Base-by-base conservation (phyloP, 768 basidiomycete species). In the Boletus reticulatus region DNA sequence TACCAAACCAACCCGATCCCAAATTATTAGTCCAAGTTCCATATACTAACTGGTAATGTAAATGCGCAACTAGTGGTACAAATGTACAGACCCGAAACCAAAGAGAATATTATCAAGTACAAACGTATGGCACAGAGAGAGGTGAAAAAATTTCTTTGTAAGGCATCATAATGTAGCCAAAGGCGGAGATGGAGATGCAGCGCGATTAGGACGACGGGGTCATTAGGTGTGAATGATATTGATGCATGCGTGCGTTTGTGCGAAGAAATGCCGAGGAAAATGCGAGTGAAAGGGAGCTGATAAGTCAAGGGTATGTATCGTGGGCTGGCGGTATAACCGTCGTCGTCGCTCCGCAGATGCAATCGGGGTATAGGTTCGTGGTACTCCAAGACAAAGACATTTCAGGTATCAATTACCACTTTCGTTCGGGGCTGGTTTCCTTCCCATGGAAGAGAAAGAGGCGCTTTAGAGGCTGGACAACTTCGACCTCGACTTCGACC, bases 401-500 rank as follows among this genome's bases (percentile, higher is more conserved):
- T 51, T 54, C 39, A 31, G 43, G 49, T 43, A 62, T 56, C 60
- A 48, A 61, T 59, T 65, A 72, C 61, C 64, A 61, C 59, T 70
- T 67, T 42, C 58, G 62, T 61, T 60, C 66, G 38, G 62, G 62
- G 42, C 56, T 67, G 2, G 61, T 57, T 59, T 75, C 73, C 62
- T 76, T 79, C 57, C 74, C 79, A 19, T 82, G 77, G 68, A 91
- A 92, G 51, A 85, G 74, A 75, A 92, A 91, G 41, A 92, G 75
- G 34, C 83, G 76, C 71, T 90, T 88, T 42, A 76, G 70, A 60
- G 78, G 75, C 59, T 79, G 78, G 50, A 75, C 68, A 9, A 87
- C 74, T 63, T 83, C 83, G 20, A 88, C 79, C 61, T 78, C 76
- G 45, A 75, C 70, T 64, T 79, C 78, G n/a, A 78, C 71, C 63